Base-by-base conservation (phyloP, 129 eudicot species). In the Escallonia herrerae region DNA sequence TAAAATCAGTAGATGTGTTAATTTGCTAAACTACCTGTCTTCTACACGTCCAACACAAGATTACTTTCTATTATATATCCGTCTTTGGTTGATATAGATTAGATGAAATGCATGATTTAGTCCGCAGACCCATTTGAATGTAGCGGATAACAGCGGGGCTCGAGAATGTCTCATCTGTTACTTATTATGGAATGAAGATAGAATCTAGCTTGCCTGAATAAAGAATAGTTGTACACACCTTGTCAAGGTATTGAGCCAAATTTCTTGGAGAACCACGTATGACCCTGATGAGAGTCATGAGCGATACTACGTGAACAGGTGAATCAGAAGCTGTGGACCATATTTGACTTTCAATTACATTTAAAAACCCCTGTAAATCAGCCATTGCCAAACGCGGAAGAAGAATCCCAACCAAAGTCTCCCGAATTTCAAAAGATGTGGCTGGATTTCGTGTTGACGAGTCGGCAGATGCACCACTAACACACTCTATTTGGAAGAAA, bases 271-370 rank as follows among this genome's bases (percentile, higher is more conserved):
- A 94, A 79, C 95, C 95, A 72, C 99, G 97, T 43, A 86, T 40
- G 40, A 94, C 87, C 79, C 97, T 84, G 56, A 84, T 76, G 66
- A 94, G 84, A 57, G 91, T 84, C 87, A 76, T 80, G 56, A 94
- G 95, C 7, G 97, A 74, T 33, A 84, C 93, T 40, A 78, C 76
- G 71, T 94, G 99, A 80, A 94, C 96, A 49, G 99, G 99, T 72
- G 97, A 94, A 80, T 94, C 99, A 74, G 99, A 94, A 15, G 99
- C 96, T 43, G 97, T 94, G 33, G 97, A 89, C 97, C 97, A 94
- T 56, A 94, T 89, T 58, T 89, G 97, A 66, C 97, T 77, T 80
- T 89, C 95, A 52, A 94, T 81, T 44, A 89, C 97, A 72, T 84
- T 81, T 53, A 94, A 80, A 82, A 86, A 89, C 11, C 90, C 83